Conservation (phyloP, 2,329 filamentous ascomycete species). For the Microthyrium microscopicum region DNA sequence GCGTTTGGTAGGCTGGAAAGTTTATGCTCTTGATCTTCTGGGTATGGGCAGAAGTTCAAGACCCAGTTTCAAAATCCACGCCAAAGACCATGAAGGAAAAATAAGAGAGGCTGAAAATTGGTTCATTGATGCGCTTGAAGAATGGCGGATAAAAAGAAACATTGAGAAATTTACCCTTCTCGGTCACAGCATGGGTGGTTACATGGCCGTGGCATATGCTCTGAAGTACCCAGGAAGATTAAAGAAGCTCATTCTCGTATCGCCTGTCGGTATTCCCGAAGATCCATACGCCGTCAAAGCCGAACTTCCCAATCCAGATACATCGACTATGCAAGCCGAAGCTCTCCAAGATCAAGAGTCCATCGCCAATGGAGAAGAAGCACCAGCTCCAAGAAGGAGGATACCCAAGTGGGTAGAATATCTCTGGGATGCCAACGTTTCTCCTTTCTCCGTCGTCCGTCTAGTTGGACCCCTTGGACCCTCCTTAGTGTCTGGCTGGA, state of each 20-base stretch:
- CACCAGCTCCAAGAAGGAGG: conserved; percentile 35
- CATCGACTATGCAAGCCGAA: conserved; percentile 56
- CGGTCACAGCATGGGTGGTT: conserved; percentile 86
- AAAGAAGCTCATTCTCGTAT: conserved; percentile 91
- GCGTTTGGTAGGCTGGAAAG: conserved; percentile 61
- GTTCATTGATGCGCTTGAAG: conserved; percentile 92
- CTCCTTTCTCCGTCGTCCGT: conserved; percentile 80
- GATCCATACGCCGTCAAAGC: conserved; percentile 78
- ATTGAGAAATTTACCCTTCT: conserved; percentile 88
- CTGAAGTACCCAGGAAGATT: conserved; percentile 88
- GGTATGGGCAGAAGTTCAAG: conserved; percentile 84
- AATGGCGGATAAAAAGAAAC: conserved; percentile 78
- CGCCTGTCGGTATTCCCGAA: conserved; percentile 85
- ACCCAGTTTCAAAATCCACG: conserved; percentile 67
- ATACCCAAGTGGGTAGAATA: conserved; percentile 78
- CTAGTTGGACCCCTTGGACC: conserved; percentile 81
- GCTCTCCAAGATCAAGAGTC: conserved; percentile 57
- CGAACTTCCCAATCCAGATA: conserved; percentile 59
- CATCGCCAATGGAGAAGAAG: conserved; percentile 27
- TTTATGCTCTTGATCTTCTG: conserved; percentile 88
- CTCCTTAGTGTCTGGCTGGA: conserved; percentile 88
- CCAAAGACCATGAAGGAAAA: conserved; percentile 64
- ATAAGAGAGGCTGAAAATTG: conserved; percentile 82
- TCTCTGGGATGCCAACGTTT: conserved; percentile 94
- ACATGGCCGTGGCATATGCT: conserved; percentile 87